Evolutionary conservation across 2,329 filamentous ascomycete species (phyloP).

Genomic region (Fusarium sp.): DNA sequence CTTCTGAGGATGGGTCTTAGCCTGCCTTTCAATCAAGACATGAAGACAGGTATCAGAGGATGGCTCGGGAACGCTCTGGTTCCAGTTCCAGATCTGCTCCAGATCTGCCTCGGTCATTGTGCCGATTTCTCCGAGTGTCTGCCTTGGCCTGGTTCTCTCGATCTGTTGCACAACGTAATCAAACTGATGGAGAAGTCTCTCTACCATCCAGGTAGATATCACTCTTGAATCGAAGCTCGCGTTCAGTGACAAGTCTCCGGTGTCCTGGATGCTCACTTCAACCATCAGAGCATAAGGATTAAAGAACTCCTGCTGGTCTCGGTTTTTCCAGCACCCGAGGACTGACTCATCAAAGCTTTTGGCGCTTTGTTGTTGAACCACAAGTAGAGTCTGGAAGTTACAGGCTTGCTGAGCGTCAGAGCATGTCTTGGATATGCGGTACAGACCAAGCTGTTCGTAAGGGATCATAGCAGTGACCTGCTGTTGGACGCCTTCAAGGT

Average conservation of each 20-base stretch:
- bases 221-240: conserved; percentile 2
- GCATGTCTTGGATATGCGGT: background rate
- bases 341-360: background rate
- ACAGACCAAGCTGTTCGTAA: background rate
- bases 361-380: background rate
- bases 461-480: background rate
- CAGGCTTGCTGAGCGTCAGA: background rate
- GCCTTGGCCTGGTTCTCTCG: too few species aligned
- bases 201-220: background rate
- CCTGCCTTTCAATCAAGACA: background rate
- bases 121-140: too few species aligned
- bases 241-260: background rate
- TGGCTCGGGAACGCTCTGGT: background rate
- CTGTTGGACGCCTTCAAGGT: too few species aligned
- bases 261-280: background rate
- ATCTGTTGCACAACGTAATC: background rate
- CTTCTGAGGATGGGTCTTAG: conserved; percentile 15
- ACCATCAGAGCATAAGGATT: conserved; percentile 1
- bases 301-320: background rate
- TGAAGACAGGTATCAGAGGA: background rate
- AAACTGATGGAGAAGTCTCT: background rate
- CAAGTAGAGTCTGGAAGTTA: conserved; percentile 9
- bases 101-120: too few species aligned
- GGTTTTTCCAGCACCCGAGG: background rate
- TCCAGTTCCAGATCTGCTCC: too few species aligned